Conservation (phyloP, 73 alveolate genomes). For the Symbiodinium pilosum region DNA sequence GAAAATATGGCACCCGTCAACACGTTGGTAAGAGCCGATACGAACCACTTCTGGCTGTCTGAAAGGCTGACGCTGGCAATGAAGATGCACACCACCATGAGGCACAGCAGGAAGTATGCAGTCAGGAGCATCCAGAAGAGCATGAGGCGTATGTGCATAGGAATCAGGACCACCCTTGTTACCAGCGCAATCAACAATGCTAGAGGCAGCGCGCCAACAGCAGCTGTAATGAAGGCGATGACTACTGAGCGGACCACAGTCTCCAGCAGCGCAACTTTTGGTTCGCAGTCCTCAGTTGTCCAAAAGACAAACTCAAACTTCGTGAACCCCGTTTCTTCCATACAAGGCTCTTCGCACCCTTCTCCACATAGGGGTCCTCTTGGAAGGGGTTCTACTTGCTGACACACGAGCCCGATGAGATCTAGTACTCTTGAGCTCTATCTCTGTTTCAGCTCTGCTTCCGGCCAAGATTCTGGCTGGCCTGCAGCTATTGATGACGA, state of each 20-base stretch:
- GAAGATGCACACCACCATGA: conserved; percentile 49
- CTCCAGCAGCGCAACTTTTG: neutral
- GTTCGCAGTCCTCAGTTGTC: conserved; percentile 14
- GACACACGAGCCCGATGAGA: neutral
- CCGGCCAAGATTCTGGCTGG: neutral
- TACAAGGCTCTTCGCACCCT: neutral
- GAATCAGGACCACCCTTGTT: neutral
- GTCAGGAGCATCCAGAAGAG: conserved; percentile 2
- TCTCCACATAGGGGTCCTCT: neutral
- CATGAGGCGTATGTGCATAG: neutral
- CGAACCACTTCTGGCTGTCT: conserved; percentile 23
- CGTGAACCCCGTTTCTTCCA: neutral
- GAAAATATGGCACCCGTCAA: neutral
- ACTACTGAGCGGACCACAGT: neutral
- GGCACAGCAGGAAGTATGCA: neutral
- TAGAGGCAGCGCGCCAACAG: conserved; percentile 13
- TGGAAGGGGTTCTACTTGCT: neutral
- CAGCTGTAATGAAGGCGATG: neutral
- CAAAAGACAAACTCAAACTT: neutral
- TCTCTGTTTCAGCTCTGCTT: neutral
- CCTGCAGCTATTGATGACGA: neutral
- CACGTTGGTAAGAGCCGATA: neutral
- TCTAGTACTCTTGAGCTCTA: neutral
- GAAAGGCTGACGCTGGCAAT: conserved; percentile 20
- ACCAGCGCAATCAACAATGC: neutral